Base-by-base conservation (phyloP, 805 yeast genomes). In the Candida fluviatilis region DNA sequence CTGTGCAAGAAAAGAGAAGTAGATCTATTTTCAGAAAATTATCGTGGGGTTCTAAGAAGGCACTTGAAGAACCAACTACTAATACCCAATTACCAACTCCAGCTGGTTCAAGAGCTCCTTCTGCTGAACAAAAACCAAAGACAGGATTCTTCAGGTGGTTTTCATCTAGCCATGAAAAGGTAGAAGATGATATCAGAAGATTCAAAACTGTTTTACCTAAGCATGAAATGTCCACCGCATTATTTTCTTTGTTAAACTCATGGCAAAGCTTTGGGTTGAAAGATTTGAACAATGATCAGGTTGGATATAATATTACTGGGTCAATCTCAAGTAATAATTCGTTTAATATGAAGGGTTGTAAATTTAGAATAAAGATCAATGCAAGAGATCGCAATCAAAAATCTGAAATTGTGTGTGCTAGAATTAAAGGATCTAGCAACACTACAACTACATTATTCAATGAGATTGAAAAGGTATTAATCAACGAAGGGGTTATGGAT, bases 261-360 rank as follows among this genome's bases (percentile, higher is more conserved):
- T 84, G 93, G 93, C 72, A 77, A 11, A 77, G 74, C 42, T 82
- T 82, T 50, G 91, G 93, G 6, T 60, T 84, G 49, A 76, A 73
- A 47, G 71, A 77, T 42, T 67, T 84, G 41, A 63, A 59, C 27
- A 59, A 74, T 33, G 72, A 72, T 47, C 63, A 67, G 15, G 57
- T 63, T 3, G 56, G 63, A 5, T 56, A 64, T 49, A 66, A 65
- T 23, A 66, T 84, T 21, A 73, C 72, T n/a, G 90, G 88, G 37
- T 69, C 76, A 14, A 73, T 84, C 24, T 67, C 86, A 1, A 78
- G 75, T 47, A 67, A 71, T 41, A 83, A 84, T 57, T 66, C 81
- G 2, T 62, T 83, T 49, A 75, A 82, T 34, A 62, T 82, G 50
- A 78, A 78, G 58, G 72, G 82, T 25, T 80, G 87, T 46, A 70